A percentile compares a stretch with the other conserved stretches of the same genome.
Conservation (phyloP, 1,139 yeast species). For the Saccharomyces hybrid region DNA sequence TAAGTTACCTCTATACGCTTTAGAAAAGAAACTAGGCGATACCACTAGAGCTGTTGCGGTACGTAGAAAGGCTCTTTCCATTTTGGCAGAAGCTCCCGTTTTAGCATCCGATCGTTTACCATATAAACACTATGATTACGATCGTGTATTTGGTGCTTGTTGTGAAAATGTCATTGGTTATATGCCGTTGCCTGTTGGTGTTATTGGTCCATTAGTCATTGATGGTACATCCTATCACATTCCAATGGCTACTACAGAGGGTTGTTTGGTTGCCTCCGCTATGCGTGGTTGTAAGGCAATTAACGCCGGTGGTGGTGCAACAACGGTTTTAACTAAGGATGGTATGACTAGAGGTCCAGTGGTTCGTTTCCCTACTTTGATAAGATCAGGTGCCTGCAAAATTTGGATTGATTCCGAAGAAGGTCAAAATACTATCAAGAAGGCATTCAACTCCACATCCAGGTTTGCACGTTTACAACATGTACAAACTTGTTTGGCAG, state of each 20-base stretch:
- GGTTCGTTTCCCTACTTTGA: slow-evolving; percentile 74
- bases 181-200: slow-evolving; percentile 94
- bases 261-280: slow-evolving; percentile 97
- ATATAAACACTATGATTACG: slow-evolving; percentile 77
- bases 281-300: slow-evolving; percentile 99
- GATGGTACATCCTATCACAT: slow-evolving; percentile 83
- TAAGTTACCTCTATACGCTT: slow-evolving; percentile 82
- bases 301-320: slow-evolving; percentile 93
- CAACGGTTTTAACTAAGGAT: slow-evolving; percentile 85
- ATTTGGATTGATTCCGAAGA: slow-evolving; percentile 94
- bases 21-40: slow-evolving; percentile 84
- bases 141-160: slow-evolving; percentile 96
- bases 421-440: slow-evolving; percentile 73
- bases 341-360: slow-evolving; percentile 99
- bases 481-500: slow-evolving; percentile 92
- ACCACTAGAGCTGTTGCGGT: slow-evolving; percentile 87
- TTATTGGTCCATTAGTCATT: slow-evolving; percentile 91
- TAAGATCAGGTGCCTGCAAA: slow-evolving; percentile 91
- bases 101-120: slow-evolving; percentile 70
- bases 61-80: slow-evolving; percentile 86
- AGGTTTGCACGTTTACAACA: slow-evolving; percentile 93
- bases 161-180: slow-evolving; percentile 97
- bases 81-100: slow-evolving; percentile 73
- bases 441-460: slow-evolving; percentile 93
- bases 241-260: slow-evolving; percentile 99